Percentiles rank a stretch among this genome's conserved stretches.
Conservation (phyloP, 176 grass and related monocot genomes). For the Oryza brachyantha region DNA sequence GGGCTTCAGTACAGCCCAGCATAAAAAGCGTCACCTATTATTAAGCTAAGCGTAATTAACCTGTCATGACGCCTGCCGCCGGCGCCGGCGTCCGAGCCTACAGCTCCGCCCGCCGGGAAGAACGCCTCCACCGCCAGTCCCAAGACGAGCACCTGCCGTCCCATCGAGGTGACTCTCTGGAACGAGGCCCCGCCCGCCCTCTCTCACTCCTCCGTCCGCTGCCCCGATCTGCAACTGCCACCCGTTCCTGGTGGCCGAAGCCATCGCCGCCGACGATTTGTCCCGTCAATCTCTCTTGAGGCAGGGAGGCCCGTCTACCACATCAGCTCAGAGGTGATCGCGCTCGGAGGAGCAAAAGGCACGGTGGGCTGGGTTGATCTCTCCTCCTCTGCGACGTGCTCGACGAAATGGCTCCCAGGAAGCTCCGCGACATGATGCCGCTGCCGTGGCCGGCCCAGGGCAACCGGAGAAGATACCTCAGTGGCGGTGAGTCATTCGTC, state of each 20-base stretch:
- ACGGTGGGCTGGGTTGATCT: background rate
- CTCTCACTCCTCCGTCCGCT: background rate
- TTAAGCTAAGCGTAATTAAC: no score
- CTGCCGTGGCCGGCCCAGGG: background rate
- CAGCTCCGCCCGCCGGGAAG: no score
- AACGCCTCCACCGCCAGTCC: background rate
- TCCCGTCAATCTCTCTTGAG: no score
- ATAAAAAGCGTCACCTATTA: no score
- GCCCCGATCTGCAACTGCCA: background rate
- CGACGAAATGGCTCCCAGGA: background rate
- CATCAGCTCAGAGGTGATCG: background rate
- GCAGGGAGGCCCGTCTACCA: no score
- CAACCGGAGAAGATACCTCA: background rate
- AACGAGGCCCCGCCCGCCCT: background rate
- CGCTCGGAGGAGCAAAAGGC: background rate
- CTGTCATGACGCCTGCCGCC: no score
- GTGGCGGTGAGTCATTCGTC: background rate
- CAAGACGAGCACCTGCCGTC: background rate
- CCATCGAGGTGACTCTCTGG: background rate
- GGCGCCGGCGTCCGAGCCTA: background rate
- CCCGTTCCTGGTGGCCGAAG: background rate
- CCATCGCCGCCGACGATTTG: background rate
- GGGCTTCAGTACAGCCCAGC: no score
- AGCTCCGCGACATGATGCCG: conserved; percentile 2
- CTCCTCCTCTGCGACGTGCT: background rate